These are phyloP conservation scores for Xylariaceae sp. DNA, from an alignment of 2,329 filamentous ascomycete species.

Conservation along the genomic window DNA sequence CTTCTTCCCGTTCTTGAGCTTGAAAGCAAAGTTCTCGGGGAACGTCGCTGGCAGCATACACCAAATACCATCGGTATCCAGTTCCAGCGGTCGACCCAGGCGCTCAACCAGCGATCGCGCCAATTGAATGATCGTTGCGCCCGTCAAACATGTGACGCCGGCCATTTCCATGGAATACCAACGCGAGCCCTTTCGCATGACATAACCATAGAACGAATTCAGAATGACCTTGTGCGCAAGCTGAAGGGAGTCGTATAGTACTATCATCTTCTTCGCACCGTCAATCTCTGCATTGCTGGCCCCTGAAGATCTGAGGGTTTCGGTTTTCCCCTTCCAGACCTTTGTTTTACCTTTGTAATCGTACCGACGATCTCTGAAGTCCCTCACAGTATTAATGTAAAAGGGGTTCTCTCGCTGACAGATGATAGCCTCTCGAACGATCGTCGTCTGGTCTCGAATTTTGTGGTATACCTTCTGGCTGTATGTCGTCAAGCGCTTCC, in stretches of 20 bases:
- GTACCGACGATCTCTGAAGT: conserved; percentile 95
- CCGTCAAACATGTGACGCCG: conserved; percentile 93
- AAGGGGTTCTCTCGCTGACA: conserved; percentile 98
- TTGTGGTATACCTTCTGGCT: conserved; percentile 99
- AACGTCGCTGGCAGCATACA: conserved; percentile 97
- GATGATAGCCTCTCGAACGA: conserved; percentile 93
- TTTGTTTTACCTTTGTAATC: conserved; percentile 99
- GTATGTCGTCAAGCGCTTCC: conserved; percentile 86
- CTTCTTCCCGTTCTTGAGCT: conserved; percentile 93
- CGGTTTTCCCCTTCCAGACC: conserved; percentile 96
- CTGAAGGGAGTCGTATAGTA: conserved; percentile 92
- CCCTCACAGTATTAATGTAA: conserved; percentile 92
- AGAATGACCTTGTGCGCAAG: conserved; percentile 98
- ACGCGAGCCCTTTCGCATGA: conserved; percentile 97
- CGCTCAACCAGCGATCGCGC: conserved; percentile 90
- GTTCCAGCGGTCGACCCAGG: conserved; percentile 84
- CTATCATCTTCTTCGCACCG: conserved; percentile 97
- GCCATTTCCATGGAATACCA: conserved; percentile 99
- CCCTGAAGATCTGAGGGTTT: conserved; percentile 76
- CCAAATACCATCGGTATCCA: conserved; percentile 99
- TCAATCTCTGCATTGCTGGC: conserved; percentile 76
- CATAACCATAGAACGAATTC: conserved; percentile 98
- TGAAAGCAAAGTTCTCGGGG: conserved; percentile 94
- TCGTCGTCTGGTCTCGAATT: conserved; percentile 91
- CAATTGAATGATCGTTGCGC: conserved; percentile 94